Conservation (phyloP, 1,284 basidiomycete genomes). For the Pseudozyma hubeiensis region DNA sequence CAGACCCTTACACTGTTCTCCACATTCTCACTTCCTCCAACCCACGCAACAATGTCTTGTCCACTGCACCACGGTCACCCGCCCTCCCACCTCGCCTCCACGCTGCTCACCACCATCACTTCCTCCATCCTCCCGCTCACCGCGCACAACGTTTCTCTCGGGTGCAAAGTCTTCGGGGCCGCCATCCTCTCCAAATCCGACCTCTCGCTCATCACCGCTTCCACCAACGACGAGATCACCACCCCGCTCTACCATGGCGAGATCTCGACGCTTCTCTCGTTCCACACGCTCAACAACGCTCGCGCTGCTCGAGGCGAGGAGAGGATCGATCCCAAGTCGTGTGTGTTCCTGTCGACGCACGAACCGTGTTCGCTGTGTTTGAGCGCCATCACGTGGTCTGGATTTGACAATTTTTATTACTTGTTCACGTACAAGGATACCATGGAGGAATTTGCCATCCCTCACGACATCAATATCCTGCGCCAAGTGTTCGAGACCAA, state of each 20-base stretch:
- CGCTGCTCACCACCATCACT: constrained; percentile 13
- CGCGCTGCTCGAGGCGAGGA: accelerated
- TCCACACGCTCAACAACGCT: constrained; percentile 3
- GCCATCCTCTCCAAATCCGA: constrained; percentile 24
- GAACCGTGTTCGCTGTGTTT: constrained; percentile 31
- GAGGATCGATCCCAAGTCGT: constrained; percentile 5
- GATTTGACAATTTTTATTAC: constrained; percentile 40
- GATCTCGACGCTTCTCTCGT: constrained; percentile 13
- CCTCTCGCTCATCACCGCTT: constrained; percentile 3
- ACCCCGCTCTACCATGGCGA: constrained; percentile 30
- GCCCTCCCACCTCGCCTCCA: constrained; percentile 3
- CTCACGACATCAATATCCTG: constrained; percentile 26
- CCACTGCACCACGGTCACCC: constrained; percentile 9
- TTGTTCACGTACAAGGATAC: constrained; percentile 31
- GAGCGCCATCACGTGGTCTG: constrained; percentile 30
- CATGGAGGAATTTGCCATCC: constrained; percentile 10
- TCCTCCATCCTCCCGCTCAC: constrained; percentile 24
- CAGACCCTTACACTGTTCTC: too few relatives aligned
- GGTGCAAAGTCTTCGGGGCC: constrained; percentile 42
- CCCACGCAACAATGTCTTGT: too few relatives aligned
- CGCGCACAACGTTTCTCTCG: constrained; percentile 4
- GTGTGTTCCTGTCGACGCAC: constrained; percentile 30
- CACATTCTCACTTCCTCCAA: too few relatives aligned
- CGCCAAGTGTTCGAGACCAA: constrained; percentile 25
- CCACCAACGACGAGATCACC: constrained; percentile 36